These are phyloP conservation scores for Debaryomycetaceae sp. DNA, from an alignment of 1,139 yeast species.

Conservation along the genomic window DNA sequence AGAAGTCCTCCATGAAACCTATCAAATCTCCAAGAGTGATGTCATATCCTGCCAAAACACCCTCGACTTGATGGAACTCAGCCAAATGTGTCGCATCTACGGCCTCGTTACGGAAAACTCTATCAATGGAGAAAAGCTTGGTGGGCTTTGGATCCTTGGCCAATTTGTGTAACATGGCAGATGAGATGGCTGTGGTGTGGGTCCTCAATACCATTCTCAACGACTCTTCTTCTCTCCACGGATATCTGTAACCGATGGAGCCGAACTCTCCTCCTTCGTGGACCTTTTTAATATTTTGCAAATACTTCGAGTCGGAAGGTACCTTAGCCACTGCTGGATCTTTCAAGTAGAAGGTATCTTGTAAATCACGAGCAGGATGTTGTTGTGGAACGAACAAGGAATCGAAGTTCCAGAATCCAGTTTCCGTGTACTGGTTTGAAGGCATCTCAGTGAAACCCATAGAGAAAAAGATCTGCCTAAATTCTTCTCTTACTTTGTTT, in stretches of 20 bases:
- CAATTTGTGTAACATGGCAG: constrained; percentile 80
- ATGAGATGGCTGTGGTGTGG: constrained; percentile 93
- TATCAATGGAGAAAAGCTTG: constrained; percentile 91
- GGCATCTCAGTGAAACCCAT: constrained; percentile 99
- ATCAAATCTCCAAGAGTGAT: constrained; percentile 93
- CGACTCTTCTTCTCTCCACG: constrained; percentile 92
- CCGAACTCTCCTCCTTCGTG: constrained; percentile 92
- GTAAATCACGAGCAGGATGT: constrained; percentile 99
- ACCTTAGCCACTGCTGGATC: constrained; percentile 79
- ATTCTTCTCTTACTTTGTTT: constrained; percentile 94
- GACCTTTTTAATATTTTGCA: constrained; percentile 74
- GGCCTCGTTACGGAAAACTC: constrained; percentile 99
- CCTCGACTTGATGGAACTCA: constrained; percentile 99
- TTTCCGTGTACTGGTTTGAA: constrained; percentile 93
- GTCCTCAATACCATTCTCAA: constrained; percentile 91
- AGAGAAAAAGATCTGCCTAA: constrained; percentile 93
- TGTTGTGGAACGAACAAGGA: constrained; percentile 96
- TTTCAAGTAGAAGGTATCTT: constrained; percentile 94
- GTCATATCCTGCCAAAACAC: constrained; percentile 96
- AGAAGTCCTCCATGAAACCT: constrained; percentile 98
- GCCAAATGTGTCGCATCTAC: constrained; percentile 99
- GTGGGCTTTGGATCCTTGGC: constrained; percentile 90
- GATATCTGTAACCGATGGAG: constrained; percentile 96
- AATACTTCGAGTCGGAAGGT: constrained; percentile 77
- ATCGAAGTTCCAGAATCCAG: constrained; percentile 99